phyloP scores from a whole-genome alignment of 225 moss, liverwort and hornwort species.

The Anthoceros angustus region DNA sequence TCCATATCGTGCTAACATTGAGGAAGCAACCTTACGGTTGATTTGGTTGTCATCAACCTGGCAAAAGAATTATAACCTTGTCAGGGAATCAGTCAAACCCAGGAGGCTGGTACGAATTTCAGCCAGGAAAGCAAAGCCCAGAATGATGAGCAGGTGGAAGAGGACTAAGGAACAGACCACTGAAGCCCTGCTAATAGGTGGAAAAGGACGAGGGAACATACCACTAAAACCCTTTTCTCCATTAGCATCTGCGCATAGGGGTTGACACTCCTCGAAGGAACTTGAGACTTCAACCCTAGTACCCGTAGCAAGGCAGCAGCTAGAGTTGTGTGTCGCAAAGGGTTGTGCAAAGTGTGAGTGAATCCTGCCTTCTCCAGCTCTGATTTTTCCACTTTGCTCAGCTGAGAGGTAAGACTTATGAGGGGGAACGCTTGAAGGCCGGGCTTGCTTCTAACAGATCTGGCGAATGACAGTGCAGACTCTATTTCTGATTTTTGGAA shows the following conservation, averaged over 20 bases:
- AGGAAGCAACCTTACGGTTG: constrained; percentile 62
- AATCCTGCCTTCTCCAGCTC: constrained; percentile 36
- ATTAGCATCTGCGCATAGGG: constrained; percentile 30
- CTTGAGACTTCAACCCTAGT: constrained; percentile 28
- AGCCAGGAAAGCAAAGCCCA: neutral
- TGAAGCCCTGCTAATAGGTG: neutral
- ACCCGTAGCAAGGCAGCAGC: constrained; percentile 37
- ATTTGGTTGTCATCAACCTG: constrained; percentile 93
- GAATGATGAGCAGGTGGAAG: neutral
- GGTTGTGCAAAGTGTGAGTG: constrained; percentile 33
- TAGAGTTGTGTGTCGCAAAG: constrained; percentile 42
- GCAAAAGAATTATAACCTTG: constrained; percentile 7
- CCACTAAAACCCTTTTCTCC: constrained; percentile 54
- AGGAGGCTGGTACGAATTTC: neutral
- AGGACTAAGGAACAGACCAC: neutral
- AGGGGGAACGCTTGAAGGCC: constrained; percentile 25
- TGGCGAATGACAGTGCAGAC: constrained; percentile 22
- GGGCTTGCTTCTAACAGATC: constrained; percentile 18
- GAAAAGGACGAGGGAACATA: constrained; percentile 13
- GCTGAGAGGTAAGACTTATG: constrained; percentile 26
- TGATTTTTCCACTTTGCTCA: constrained; percentile 11
- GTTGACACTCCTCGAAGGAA: constrained; percentile 15
- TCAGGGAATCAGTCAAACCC: neutral
- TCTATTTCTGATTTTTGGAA: constrained; percentile 37
- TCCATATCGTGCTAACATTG: constrained; percentile 63